Evolutionary conservation across 1,284 basidiomycete genomes (phyloP).

Genomic region (Leccinum holopus): DNA sequence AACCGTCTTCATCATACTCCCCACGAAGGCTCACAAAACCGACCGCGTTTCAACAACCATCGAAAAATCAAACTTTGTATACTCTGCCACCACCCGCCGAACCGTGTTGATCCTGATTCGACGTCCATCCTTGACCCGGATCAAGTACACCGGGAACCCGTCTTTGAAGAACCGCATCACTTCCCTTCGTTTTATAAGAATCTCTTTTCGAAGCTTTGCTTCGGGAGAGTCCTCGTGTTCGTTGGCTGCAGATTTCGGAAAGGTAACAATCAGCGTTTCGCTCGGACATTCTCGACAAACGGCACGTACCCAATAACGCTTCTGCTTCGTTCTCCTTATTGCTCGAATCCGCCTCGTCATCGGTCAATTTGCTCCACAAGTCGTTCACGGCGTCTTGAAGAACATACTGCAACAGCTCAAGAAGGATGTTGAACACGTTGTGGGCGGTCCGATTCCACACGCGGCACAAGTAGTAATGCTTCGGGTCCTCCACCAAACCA

Average conservation of each 20-base stretch:
- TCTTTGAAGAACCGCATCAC: slow-evolving; percentile 20
- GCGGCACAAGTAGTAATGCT: slow-evolving; percentile 22
- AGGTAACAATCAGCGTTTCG: slow-evolving; percentile 3
- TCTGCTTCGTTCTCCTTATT: background rate
- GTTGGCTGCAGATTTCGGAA: slow-evolving; percentile 1
- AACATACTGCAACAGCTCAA: slow-evolving; percentile 21
- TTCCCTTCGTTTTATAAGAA: slow-evolving; percentile 19
- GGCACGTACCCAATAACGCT: slow-evolving; percentile 7
- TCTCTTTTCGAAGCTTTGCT: slow-evolving; percentile 18
- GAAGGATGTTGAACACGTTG: slow-evolving; percentile 21
- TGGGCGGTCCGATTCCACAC: slow-evolving; percentile 17
- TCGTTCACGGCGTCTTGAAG: slow-evolving; percentile 5
- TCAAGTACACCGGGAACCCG: slow-evolving; percentile 20
- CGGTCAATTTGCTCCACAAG: background rate
- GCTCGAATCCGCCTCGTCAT: background rate
- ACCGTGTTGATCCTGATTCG: slow-evolving; percentile 21
- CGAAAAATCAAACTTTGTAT: slow-evolving; percentile 23
- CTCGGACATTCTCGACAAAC: background rate
- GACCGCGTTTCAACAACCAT: slow-evolving; percentile 19
- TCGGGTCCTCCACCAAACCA: slow-evolving; percentile 8
- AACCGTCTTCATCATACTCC: background rate
- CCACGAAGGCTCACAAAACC: slow-evolving; percentile 15
- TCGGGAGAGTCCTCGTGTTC: slow-evolving; percentile 6
- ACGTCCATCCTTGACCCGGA: slow-evolving; percentile 14
- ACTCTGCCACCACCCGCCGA: slow-evolving; percentile 12